Percentiles rank a stretch among this genome's conserved stretches.
Evolutionary conservation across 352 stramenopile species (phyloP).

Genomic region (Globisporangium nodosum): DNA sequence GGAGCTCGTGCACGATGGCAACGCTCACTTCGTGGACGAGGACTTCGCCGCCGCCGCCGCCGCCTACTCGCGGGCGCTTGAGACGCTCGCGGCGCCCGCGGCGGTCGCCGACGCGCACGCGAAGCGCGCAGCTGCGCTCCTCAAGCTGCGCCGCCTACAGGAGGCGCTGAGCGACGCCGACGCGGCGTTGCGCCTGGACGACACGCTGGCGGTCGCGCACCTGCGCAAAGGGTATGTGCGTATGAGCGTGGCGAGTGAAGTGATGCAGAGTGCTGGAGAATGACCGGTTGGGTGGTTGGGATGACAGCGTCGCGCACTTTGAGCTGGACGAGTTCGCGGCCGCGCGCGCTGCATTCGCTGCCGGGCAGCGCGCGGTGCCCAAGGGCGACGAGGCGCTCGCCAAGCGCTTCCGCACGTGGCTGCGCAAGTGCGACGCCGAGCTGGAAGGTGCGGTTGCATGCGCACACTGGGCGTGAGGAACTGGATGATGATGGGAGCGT

Average conservation of each 20-base stretch:
- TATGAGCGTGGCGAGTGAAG: neutral
- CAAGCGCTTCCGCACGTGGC: constrained; percentile 77
- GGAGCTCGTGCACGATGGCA: constrained; percentile 69
- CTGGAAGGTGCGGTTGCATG: constrained; percentile 44
- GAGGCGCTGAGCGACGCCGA: constrained; percentile 51
- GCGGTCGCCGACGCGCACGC: constrained; percentile 38
- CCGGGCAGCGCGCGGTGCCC: neutral
- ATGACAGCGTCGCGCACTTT: constrained; percentile 65
- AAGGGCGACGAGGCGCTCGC: constrained; percentile 26
- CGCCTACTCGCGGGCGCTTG: constrained; percentile 45
- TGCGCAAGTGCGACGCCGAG: constrained; percentile 86
- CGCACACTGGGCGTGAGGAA: too few relatives aligned
- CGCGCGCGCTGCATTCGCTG: constrained; percentile 5
- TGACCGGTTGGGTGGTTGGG: neutral
- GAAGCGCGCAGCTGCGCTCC: constrained; percentile 60
- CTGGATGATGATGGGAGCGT: neutral
- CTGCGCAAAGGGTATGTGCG: constrained; percentile 62
- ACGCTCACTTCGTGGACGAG: constrained; percentile 84
- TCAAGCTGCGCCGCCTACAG: constrained; percentile 60
- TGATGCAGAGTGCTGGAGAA: neutral
- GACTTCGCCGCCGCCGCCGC: constrained; percentile 53
- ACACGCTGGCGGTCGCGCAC: constrained; percentile 46
- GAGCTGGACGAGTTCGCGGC: constrained; percentile 71
- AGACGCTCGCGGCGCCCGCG: constrained; percentile 15
- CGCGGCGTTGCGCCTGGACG: constrained; percentile 44